These are phyloP conservation scores for Bolboschoenoplectus hybrid DNA, from an alignment of 202 grass and related monocot species.

Conservation along the genomic window DNA sequence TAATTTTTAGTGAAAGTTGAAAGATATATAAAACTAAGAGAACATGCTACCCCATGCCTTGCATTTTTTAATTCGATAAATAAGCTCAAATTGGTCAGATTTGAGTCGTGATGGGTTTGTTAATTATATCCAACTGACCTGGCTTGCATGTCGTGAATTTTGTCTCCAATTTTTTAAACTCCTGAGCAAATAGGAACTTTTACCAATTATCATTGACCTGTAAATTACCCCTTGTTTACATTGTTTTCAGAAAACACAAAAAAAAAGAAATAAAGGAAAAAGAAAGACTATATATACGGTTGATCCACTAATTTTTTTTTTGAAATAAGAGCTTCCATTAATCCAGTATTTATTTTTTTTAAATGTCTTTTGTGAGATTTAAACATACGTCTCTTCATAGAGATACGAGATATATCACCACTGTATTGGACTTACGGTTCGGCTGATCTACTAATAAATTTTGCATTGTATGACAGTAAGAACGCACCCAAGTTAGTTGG, in stretches of 20 bases:
- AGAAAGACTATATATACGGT: no score
- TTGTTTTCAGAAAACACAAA: background rate
- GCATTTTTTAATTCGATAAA: background rate
- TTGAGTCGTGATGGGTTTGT: slow-evolving; percentile 21
- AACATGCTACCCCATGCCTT: background rate
- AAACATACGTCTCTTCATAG: no score
- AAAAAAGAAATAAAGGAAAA: background rate
- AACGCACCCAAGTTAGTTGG: background rate
- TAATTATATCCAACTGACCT: background rate
- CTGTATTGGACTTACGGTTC: no score
- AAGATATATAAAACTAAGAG: background rate
- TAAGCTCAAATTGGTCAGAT: background rate
- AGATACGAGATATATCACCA: background rate
- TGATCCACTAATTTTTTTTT: background rate
- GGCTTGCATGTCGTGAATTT: background rate
- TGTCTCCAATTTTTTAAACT: background rate
- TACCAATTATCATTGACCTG: background rate
- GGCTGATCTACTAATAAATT: background rate
- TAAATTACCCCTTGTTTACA: background rate
- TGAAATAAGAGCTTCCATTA: no score
- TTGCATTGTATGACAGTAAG: background rate
- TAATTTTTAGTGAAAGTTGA: background rate
- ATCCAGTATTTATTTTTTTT: no score
- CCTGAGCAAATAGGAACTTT: background rate
- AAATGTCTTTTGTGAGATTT: no score